phyloP scores from a whole-genome alignment of 805 yeast species.

The Nakazawaea peltata region DNA sequence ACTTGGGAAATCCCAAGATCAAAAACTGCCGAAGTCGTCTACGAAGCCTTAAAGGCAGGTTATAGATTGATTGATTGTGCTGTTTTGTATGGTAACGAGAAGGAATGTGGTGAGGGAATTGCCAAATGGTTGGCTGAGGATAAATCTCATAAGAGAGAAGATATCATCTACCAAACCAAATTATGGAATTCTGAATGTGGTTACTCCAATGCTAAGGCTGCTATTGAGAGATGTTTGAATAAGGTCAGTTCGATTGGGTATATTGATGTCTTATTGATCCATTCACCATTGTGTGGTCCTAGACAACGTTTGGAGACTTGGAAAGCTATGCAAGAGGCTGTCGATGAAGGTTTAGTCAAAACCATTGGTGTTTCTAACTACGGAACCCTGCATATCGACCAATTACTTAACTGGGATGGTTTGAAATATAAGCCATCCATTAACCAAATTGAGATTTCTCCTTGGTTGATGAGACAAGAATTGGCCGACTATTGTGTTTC shows the following conservation, averaged over 20 bases:
- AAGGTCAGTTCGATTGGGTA: constrained; percentile 50
- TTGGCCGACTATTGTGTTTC: constrained; percentile 52
- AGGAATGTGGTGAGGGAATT: constrained; percentile 42
- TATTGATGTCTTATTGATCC: constrained; percentile 65
- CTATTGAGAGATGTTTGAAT: constrained; percentile 47
- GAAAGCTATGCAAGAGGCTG: constrained; percentile 69
- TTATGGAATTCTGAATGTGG: constrained; percentile 65
- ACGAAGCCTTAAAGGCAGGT: constrained; percentile 34
- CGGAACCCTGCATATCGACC: constrained; percentile 51
- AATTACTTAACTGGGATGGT: constrained; percentile 49
- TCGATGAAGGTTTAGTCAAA: constrained; percentile 46
- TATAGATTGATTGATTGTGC: constrained; percentile 43
- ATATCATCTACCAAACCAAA: constrained; percentile 61
- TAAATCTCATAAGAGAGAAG: constrained; percentile 32
- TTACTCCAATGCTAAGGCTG: constrained; percentile 45
- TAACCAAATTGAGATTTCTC: constrained; percentile 79
- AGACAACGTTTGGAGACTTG: constrained; percentile 51
- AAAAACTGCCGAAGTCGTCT: constrained; percentile 30
- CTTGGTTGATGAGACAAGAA: constrained; percentile 67
- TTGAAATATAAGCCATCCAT: constrained; percentile 56
- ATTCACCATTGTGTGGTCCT: constrained; percentile 48
- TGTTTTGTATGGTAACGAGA: constrained; percentile 37
- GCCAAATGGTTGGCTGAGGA: constrained; percentile 28
- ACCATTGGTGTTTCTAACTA: constrained; percentile 78
- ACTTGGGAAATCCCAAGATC: constrained; percentile 32